These are phyloP conservation scores for Cucurbita ficifolia DNA, from an alignment of 306 rosid species.

Conservation along the genomic window DNA sequence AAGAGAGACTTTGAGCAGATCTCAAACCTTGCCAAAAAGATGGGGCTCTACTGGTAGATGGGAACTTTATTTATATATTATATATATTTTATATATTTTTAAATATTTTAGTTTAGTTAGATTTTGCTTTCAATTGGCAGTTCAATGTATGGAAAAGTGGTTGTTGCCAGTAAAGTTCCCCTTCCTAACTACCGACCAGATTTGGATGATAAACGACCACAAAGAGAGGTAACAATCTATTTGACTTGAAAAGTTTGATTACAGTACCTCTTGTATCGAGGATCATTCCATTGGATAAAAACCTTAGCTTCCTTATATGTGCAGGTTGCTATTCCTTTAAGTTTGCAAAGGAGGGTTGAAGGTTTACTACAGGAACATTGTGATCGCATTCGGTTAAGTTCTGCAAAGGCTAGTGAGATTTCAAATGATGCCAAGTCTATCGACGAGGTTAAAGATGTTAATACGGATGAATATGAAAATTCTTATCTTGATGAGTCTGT, in stretches of 20 bases:
- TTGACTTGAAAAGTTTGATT: background rate
- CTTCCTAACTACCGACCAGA: slow-evolving; percentile 97
- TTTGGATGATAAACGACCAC: slow-evolving; percentile 97
- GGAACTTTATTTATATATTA: background rate
- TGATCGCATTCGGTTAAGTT: slow-evolving; percentile 46
- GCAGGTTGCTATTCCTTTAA: slow-evolving; percentile 72
- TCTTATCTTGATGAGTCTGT: slow-evolving; percentile 69
- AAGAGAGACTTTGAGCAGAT: slow-evolving; percentile 94
- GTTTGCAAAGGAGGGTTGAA: slow-evolving; percentile 93
- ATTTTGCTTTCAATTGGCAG: slow-evolving; percentile 16
- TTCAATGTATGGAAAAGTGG: slow-evolving; percentile 77
- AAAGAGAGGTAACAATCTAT: slow-evolving; percentile 63
- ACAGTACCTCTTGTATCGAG: background rate
- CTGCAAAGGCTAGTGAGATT: slow-evolving; percentile 24
- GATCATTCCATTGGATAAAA: slow-evolving; percentile 1
- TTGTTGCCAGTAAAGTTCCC: slow-evolving; percentile 92
- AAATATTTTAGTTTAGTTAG: background rate
- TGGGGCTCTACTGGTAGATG: slow-evolving; percentile 70
- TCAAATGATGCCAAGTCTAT: slow-evolving; percentile 24
- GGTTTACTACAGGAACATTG: slow-evolving; percentile 80
- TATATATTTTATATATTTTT: background rate
- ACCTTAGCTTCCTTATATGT: background rate
- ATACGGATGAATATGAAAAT: slow-evolving; percentile 36
- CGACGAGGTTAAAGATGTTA: slow-evolving; percentile 29
- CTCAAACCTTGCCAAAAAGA: slow-evolving; percentile 78